phyloP scores from a whole-genome alignment of 495 filamentous ascomycete species.

The Parathielavia hyrcaniae region DNA sequence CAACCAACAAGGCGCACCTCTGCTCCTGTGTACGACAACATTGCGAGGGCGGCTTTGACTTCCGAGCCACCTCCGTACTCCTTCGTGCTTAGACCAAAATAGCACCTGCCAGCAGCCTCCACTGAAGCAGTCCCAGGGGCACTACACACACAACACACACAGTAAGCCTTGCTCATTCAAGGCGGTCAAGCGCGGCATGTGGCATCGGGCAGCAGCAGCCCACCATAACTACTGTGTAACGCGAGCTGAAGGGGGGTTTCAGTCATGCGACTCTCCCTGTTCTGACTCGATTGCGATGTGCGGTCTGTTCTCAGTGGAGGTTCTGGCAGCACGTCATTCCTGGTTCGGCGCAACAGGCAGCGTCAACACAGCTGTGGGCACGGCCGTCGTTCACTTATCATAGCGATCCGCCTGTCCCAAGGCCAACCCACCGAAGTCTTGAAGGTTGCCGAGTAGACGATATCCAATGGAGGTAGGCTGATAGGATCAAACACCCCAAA shows the following conservation, averaged over 20 bases:
- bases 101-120: neutral
- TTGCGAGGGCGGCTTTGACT: slow-evolving; percentile 3
- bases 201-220: slow-evolving; percentile 3
- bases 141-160: too few species aligned
- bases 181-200: neutral
- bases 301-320: neutral
- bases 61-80: slow-evolving; percentile 8
- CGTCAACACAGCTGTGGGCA: too few species aligned
- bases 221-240: too few species aligned
- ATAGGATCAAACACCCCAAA: too few species aligned
- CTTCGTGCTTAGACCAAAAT: neutral
- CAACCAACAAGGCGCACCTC: neutral
- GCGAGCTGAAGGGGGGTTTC: slow-evolving; percentile 21
- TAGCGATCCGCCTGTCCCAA: too few species aligned
- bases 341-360: too few species aligned
- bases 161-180: neutral
- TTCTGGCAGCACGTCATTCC: neutral
- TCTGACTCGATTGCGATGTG: neutral
- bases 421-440: too few species aligned
- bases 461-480: too few species aligned
- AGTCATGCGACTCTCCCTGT: slow-evolving; percentile 23
- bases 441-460: too few species aligned
- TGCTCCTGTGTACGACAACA: neutral
- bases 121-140: neutral
- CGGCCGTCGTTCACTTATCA: too few species aligned